phyloP scores from a whole-genome alignment of 1,284 basidiomycete genomes.

The Hortiboletus rubellus region DNA sequence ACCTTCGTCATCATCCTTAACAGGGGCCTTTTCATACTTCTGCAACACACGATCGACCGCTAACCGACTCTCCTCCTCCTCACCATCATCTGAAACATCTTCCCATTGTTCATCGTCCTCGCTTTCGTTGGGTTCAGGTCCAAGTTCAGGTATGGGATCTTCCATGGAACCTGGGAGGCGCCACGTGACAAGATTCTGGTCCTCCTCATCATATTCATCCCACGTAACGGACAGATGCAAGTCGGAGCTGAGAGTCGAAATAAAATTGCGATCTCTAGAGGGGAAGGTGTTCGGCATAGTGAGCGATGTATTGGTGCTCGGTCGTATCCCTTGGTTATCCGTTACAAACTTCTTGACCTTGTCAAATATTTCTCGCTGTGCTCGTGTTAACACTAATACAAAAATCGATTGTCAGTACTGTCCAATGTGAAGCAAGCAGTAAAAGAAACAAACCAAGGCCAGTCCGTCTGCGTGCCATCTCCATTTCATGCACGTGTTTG shows the following conservation, averaged over 20 bases:
- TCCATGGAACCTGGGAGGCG: slow-evolving; percentile 56
- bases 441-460: slow-evolving; percentile 48
- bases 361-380: slow-evolving; percentile 77
- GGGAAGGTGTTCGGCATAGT: slow-evolving; percentile 76
- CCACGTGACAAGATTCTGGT: slow-evolving; percentile 71
- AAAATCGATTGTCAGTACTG: not conserved
- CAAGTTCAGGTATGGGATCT: slow-evolving; percentile 35
- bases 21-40: slow-evolving; percentile 87
- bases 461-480: slow-evolving; percentile 48
- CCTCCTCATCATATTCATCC: slow-evolving; percentile 89
- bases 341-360: slow-evolving; percentile 75
- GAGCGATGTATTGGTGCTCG: slow-evolving; percentile 44
- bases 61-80: slow-evolving; percentile 62
- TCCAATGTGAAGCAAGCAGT: not conserved
- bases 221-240: slow-evolving; percentile 77
- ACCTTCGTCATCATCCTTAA: slow-evolving; percentile 64
- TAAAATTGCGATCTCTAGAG: slow-evolving; percentile 76
- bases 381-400: slow-evolving; percentile 61
- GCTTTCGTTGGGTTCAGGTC: slow-evolving; percentile 23
- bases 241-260: slow-evolving; percentile 71
- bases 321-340: slow-evolving; percentile 46
- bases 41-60: slow-evolving; percentile 83
- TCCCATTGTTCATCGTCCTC: slow-evolving; percentile 45
- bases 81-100: slow-evolving; percentile 51
- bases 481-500: slow-evolving; percentile 65